phyloP scores from a whole-genome alignment of 73 alveolate genomes.

The Paramecium caudatum region DNA sequence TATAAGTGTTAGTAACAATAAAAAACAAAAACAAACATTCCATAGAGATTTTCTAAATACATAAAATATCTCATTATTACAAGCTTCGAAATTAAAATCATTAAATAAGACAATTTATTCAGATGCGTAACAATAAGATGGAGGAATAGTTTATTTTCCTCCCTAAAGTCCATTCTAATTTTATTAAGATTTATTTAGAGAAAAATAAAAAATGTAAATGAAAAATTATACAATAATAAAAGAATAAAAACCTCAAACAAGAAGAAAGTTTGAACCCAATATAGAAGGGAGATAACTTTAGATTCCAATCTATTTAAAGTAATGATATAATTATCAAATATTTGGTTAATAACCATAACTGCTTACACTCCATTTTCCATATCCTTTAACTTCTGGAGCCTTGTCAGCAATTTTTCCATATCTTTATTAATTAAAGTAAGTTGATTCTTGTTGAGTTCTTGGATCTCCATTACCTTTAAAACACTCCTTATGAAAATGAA shows the following conservation, averaged over 20 bases:
- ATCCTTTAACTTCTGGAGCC: slow-evolving; percentile 51
- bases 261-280: not conserved
- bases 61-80: not conserved
- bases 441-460: slow-evolving; percentile 54
- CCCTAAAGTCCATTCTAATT: slow-evolving; percentile 20
- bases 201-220: not conserved
- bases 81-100: slow-evolving; percentile 3
- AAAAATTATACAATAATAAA: slow-evolving; percentile 33
- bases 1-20: not conserved
- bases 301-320: slow-evolving; percentile 33
- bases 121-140: not conserved
- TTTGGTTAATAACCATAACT: slow-evolving; percentile 55
- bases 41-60: not conserved
- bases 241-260: not conserved
- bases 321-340: not conserved
- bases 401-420: slow-evolving; percentile 18
- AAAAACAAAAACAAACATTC: not conserved
- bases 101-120: slow-evolving; percentile 2
- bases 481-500: slow-evolving; percentile 56
- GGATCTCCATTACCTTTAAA: slow-evolving; percentile 67
- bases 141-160: not conserved
- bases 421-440: slow-evolving; percentile 40
- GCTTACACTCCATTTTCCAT: slow-evolving; percentile 31
- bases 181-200: slow-evolving; percentile 26
- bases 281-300: slow-evolving; percentile 14